Conservation (phyloP, 2,329 filamentous ascomycete species). For the Septoria linicola region DNA sequence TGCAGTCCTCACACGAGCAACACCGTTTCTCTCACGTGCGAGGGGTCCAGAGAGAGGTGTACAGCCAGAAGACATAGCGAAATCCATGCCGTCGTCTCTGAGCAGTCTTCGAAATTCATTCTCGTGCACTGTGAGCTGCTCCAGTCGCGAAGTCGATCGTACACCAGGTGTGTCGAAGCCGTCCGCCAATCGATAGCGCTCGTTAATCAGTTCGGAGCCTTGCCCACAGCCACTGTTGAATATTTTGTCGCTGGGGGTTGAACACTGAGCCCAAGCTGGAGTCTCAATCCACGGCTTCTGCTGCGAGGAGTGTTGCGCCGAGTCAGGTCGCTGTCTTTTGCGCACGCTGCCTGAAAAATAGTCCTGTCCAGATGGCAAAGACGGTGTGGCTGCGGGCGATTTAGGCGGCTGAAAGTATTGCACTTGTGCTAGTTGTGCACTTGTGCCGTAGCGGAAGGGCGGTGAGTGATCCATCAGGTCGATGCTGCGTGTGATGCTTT, state of each 20-base stretch:
- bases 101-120: slow-evolving; percentile 25
- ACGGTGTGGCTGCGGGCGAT: slow-evolving; percentile 37
- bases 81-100: slow-evolving; percentile 24
- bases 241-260: slow-evolving; percentile 27
- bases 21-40: slow-evolving; percentile 40
- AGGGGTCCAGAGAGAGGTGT: slow-evolving; percentile 32
- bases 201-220: slow-evolving; percentile 51
- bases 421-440: slow-evolving; percentile 4
- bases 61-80: slow-evolving; percentile 14
- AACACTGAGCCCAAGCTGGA: slow-evolving; percentile 26
- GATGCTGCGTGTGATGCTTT: slow-evolving; percentile 21
- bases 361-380: slow-evolving; percentile 28
- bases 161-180: slow-evolving; percentile 51
- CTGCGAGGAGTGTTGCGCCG: slow-evolving; percentile 15
- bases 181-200: slow-evolving; percentile 51
- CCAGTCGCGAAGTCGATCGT: slow-evolving; percentile 40
- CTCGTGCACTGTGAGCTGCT: slow-evolving; percentile 28
- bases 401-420: slow-evolving; percentile 46
- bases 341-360: slow-evolving; percentile 33
- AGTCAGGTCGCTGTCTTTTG: slow-evolving; percentile 37
- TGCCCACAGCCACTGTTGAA: slow-evolving; percentile 31
- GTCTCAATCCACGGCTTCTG: slow-evolving; percentile 21
- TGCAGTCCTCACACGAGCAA: slow-evolving; percentile 24
- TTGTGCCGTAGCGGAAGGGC: slow-evolving; percentile 16
- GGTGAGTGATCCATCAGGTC: slow-evolving; percentile 27